These are phyloP conservation scores for Blastomyces parvus DNA, from an alignment of 2,329 filamentous ascomycete species.

Conservation along the genomic window DNA sequence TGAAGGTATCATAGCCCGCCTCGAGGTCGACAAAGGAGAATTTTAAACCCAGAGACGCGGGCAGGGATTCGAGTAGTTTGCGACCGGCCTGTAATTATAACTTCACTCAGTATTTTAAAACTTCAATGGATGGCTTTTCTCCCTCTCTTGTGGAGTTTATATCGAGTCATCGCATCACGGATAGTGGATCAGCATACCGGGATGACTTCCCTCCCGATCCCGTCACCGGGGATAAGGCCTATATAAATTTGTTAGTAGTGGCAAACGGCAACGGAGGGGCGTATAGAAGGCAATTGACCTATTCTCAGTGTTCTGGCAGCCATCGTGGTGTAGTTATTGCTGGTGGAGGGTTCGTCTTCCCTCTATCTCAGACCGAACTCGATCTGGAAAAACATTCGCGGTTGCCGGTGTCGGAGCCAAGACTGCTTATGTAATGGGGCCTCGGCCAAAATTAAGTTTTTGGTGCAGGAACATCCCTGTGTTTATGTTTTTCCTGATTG, in stretches of 20 bases:
- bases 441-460: background rate
- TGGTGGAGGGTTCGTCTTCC: background rate
- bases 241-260: constrained; percentile 10
- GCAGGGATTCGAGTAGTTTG: constrained; percentile 83
- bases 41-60: constrained; percentile 78
- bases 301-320: constrained; percentile 58
- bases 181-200: constrained; percentile 44
- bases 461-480: background rate
- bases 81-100: constrained; percentile 54
- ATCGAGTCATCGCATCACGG: background rate
- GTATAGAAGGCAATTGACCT: constrained; percentile 41
- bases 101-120: background rate
- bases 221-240: constrained; percentile 96
- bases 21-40: constrained; percentile 92
- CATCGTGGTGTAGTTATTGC: constrained; percentile 32
- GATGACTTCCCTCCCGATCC: constrained; percentile 97
- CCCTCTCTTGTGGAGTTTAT: background rate
- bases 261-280: background rate
- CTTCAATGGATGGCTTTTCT: background rate
- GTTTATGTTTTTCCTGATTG: background rate
- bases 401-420: background rate
- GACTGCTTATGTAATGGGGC: background rate
- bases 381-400: background rate
- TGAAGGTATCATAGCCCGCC: constrained; percentile 88
- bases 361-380: background rate